Base-by-base conservation (phyloP, 2,329 filamentous ascomycete genomes). In the Metarhizium rileyi region DNA sequence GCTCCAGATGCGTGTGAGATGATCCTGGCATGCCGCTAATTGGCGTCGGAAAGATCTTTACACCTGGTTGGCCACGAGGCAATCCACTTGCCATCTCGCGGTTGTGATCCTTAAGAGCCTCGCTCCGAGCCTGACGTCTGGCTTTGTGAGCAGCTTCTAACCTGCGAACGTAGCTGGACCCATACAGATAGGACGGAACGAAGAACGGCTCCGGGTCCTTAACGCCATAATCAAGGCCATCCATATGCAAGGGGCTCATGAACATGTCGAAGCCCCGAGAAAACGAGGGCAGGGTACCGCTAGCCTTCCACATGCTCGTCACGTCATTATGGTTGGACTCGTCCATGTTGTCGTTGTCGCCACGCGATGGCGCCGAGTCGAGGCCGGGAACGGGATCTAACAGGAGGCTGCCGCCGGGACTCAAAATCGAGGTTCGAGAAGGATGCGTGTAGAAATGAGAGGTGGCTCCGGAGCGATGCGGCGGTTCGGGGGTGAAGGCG, bases 1-100 rank as follows among this genome's bases (percentile, higher is more conserved):
- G 83, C 69, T 96, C 91, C 57, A 94, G 83, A 52, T 95, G 76
- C 60, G 94, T 89, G 65, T 88, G 88, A 16, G 86, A 81, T 69
- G 94, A 80, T 20, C 88, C 90, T 48, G 86, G 78, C 66, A 94
- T 84, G 27, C 76, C 72, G 5, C 70, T 64, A 3, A 84, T 54
- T 3, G 66, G 63, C 23, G 67, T 53, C 30, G 59, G 52, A 26
- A 65, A 59, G 4, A 42, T 26, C 38, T 14, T 25, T 9, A 42
- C n/a, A 25, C 38, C 38, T 25, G 38, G 6, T 6, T 42, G 20
- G 8, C 20, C 8, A 8, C 38, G 38, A 25, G 38, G n/a, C 22
- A 42, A 18, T 25, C 20, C 38, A 25, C 20, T 42, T 16, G 38
- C 38, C 38, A 42, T 42, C 38, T 42, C 38, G 8, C n/a, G 38